Conservation (phyloP, 2,329 filamentous ascomycete genomes). For the Fusarium odoratissimum region DNA sequence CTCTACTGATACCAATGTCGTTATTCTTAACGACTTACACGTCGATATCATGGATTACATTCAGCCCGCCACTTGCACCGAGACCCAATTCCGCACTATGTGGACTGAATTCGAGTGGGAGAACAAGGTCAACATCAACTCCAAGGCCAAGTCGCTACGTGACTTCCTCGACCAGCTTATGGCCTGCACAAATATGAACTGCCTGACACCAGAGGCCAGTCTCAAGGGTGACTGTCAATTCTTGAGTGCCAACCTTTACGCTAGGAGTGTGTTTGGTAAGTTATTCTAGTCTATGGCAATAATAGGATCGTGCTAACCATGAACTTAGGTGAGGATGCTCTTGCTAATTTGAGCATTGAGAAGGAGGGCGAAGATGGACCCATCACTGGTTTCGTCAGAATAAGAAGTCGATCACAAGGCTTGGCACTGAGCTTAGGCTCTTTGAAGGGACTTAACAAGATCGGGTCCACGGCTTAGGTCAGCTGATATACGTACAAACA, state of each 20-base stretch:
- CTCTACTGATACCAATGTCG: slow-evolving; percentile 93
- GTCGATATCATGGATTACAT: slow-evolving; percentile 99
- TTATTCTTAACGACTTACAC: slow-evolving; percentile 97
- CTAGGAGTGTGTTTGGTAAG: slow-evolving; percentile 97
- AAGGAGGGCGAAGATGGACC: slow-evolving; percentile 95
- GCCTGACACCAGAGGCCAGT: slow-evolving; percentile 93
- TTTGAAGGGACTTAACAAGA: slow-evolving; percentile 93
- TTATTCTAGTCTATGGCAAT: slow-evolving; percentile 39
- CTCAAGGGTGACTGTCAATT: slow-evolving; percentile 98
- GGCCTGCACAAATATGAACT: slow-evolving; percentile 99
- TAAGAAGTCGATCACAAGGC: slow-evolving; percentile 96
- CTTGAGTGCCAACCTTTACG: slow-evolving; percentile 95
- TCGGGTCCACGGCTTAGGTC: slow-evolving; percentile 57
- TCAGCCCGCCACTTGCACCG: slow-evolving; percentile 93
- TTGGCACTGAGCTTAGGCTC: slow-evolving; percentile 93
- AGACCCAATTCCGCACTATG: slow-evolving; percentile 99
- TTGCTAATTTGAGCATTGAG: slow-evolving; percentile 97
- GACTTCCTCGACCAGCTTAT: slow-evolving; percentile 95
- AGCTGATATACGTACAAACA: slow-evolving; percentile 18
- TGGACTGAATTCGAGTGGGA: slow-evolving; percentile 99
- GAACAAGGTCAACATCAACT: slow-evolving; percentile 99
- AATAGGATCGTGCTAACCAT: slow-evolving; percentile 39
- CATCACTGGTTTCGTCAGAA: slow-evolving; percentile 96
- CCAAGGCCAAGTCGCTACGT: slow-evolving; percentile 89
- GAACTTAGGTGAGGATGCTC: slow-evolving; percentile 89